These are phyloP conservation scores for Ustilago cynodontis DNA, from an alignment of 1,284 basidiomycete species.

Conservation along the genomic window DNA sequence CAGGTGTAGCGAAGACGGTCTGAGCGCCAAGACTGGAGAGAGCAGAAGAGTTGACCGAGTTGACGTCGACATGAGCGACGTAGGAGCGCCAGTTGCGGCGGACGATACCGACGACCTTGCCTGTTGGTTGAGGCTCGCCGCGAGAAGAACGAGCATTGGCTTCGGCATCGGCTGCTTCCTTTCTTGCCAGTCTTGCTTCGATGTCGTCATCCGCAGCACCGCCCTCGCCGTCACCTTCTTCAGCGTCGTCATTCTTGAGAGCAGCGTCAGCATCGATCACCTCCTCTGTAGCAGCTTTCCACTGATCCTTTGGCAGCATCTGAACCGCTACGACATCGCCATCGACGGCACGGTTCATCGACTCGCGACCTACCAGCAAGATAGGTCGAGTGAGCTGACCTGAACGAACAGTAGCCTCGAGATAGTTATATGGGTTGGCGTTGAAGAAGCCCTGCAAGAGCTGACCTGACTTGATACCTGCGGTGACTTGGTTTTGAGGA, in stretches of 20 bases:
- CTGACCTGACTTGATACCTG: slow-evolving; percentile 86
- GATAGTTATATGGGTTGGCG: slow-evolving; percentile 94
- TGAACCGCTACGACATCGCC: slow-evolving; percentile 94
- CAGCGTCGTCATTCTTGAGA: slow-evolving; percentile 89
- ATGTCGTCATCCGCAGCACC: slow-evolving; percentile 72
- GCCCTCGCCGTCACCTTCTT: slow-evolving; percentile 65
- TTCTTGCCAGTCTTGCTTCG: slow-evolving; percentile 46
- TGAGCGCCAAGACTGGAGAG: slow-evolving; percentile 85
- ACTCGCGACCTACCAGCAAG: slow-evolving; percentile 86
- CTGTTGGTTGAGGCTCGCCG: slow-evolving; percentile 85
- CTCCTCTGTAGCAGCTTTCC: slow-evolving; percentile 92
- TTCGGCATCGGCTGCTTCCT: slow-evolving; percentile 66
- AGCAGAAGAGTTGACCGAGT: slow-evolving; percentile 81
- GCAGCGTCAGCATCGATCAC: slow-evolving; percentile 86
- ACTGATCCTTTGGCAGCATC: slow-evolving; percentile 86
- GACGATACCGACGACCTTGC: slow-evolving; percentile 88
- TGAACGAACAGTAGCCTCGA: slow-evolving; percentile 86
- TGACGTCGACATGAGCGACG: slow-evolving; percentile 94
- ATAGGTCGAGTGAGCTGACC: slow-evolving; percentile 82
- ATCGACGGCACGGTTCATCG: slow-evolving; percentile 95
- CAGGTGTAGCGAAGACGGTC: slow-evolving; percentile 93
- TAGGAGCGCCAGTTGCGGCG: slow-evolving; percentile 94
- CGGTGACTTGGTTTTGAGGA: slow-evolving; percentile 78
- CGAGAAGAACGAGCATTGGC: slow-evolving; percentile 71
- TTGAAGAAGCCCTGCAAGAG: slow-evolving; percentile 94